These are phyloP conservation scores for Podospora appendiculata DNA, from an alignment of 495 filamentous ascomycete species.

Conservation along the genomic window DNA sequence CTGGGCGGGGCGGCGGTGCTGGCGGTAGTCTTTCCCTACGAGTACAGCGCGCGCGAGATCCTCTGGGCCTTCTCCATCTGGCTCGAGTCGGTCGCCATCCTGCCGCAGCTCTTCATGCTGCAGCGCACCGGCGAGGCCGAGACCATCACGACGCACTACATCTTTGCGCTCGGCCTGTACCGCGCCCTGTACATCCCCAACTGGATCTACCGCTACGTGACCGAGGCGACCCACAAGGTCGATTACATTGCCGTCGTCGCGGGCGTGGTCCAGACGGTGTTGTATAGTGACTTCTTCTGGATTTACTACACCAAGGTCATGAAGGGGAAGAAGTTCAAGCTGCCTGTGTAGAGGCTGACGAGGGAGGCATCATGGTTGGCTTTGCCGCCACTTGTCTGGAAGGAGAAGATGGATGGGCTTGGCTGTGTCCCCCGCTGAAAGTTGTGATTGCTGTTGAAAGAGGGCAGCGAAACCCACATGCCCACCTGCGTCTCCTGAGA, in stretches of 20 bases:
- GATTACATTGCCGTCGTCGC: conserved; percentile 80
- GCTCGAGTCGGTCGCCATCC: conserved; percentile 92
- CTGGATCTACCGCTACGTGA: conserved; percentile 85
- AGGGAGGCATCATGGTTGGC: too few relatives aligned
- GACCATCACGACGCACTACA: conserved; percentile 95
- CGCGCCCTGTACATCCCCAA: conserved; percentile 95
- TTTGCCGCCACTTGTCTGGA: too few relatives aligned
- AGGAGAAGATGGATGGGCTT: too few relatives aligned
- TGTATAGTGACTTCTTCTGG: conserved; percentile 99
- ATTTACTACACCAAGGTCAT: conserved; percentile 95
- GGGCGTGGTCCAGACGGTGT: conserved; percentile 82
- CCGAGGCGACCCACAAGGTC: conserved; percentile 55
- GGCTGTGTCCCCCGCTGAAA: too few relatives aligned
- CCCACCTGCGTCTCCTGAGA: too few relatives aligned
- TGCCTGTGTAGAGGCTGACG: conserved; percentile 57
- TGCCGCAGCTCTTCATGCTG: conserved; percentile 95
- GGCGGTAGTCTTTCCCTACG: conserved; percentile 75
- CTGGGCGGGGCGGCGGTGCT: conserved; percentile 70
- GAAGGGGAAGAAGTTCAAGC: conserved; percentile 82
- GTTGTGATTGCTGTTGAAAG: too few relatives aligned
- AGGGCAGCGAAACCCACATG: too few relatives aligned
- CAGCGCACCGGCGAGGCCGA: conserved; percentile 96
- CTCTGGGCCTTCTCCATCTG: conserved; percentile 97
- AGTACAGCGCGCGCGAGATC: conserved; percentile 68
- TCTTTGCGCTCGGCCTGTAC: conserved; percentile 92